phyloP scores from a whole-genome alignment of 805 yeast genomes.

The Saturnispora zaruensis region DNA sequence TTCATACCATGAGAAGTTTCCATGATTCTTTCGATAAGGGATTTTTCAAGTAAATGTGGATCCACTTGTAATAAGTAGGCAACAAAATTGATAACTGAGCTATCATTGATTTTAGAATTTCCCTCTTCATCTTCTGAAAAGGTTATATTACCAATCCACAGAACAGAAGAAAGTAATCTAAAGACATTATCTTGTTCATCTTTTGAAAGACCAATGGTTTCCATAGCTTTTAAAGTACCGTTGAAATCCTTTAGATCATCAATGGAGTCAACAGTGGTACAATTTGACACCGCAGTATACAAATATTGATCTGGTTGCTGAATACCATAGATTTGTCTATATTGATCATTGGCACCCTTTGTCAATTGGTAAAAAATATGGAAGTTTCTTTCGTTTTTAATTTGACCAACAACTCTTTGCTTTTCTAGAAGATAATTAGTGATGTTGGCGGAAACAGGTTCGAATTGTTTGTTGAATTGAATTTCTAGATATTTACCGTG shows the following conservation, averaged over 20 bases:
- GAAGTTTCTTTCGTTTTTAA: slow-evolving; percentile 86
- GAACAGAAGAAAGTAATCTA: slow-evolving; percentile 69
- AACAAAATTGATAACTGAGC: slow-evolving; percentile 87
- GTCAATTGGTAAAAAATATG: slow-evolving; percentile 96
- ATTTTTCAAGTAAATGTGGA: slow-evolving; percentile 51
- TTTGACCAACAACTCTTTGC: slow-evolving; percentile 95
- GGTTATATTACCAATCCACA: slow-evolving; percentile 92
- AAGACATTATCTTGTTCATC: slow-evolving; percentile 87
- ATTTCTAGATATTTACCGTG: slow-evolving; percentile 94
- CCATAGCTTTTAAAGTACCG: slow-evolving; percentile 68
- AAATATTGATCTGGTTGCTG: slow-evolving; percentile 90
- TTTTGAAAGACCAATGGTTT: slow-evolving; percentile 71
- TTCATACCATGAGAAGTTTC: slow-evolving; percentile 86
- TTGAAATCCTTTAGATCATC: slow-evolving; percentile 73
- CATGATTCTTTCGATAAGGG: slow-evolving; percentile 72
- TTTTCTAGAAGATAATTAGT: slow-evolving; percentile 92
- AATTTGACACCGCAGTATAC: slow-evolving; percentile 80
- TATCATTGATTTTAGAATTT: slow-evolving; percentile 72
- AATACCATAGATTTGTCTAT: slow-evolving; percentile 78
- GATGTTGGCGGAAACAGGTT: slow-evolving; percentile 92
- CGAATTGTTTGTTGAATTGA: slow-evolving; percentile 69
- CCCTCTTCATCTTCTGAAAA: slow-evolving; percentile 84
- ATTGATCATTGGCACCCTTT: slow-evolving; percentile 77
- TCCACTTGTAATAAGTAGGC: slow-evolving; percentile 85
- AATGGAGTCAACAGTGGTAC: slow-evolving; percentile 78